Evolutionary conservation across 1,139 yeast species (phyloP), one percentile per base, ranked within the genome.

Genomic region (Scheffersomyces segobiensis): DNA sequence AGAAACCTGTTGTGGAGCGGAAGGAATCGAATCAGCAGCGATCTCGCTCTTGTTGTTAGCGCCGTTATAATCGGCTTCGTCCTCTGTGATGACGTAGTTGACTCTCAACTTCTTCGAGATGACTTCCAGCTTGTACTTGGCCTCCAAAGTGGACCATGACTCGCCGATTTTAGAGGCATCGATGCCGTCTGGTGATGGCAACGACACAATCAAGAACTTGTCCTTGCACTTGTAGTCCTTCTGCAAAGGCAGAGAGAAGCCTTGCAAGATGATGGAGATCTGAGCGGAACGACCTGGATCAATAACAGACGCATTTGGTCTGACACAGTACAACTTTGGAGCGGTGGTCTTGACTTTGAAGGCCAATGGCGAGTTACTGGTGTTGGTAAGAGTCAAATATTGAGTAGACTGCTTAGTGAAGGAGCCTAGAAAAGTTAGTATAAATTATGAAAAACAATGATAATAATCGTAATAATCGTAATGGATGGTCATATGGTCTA

Each of bases 321-420:
- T 88, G 57, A 95, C 98, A 75, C 97, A 91, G 80, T 93, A 91
- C 73, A 92, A 83, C 74, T 91, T 93, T 60, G 99, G 99, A 17
- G 98, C 98, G 10, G 99, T 95, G 54, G 99, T 95, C 78, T 95
- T 96, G 70, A 96, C 98, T 80, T 96, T 96, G 82, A 92, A 95
- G 46, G 97, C 97, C 69, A 85, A 77, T 54, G 89, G 83, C 50
- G 86, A 78, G 46, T 77, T 72, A 24, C 91, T 76, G 58, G 85
- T 83, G 78, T 95, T 95, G 60, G 84, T 80, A 67, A 93, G 85
- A 56, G 83, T 79, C 70, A 92, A 84, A 63, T 83, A 80, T 71
- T 88, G 89, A 22, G 96, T 88, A 54, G 89, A 83, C 65, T 89
- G 87, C 66, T 85, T 82, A 67, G 90, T 86, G 73, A 91, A 88